Conservation (phyloP, 345 rosid genomes). For the Salix brachista region DNA sequence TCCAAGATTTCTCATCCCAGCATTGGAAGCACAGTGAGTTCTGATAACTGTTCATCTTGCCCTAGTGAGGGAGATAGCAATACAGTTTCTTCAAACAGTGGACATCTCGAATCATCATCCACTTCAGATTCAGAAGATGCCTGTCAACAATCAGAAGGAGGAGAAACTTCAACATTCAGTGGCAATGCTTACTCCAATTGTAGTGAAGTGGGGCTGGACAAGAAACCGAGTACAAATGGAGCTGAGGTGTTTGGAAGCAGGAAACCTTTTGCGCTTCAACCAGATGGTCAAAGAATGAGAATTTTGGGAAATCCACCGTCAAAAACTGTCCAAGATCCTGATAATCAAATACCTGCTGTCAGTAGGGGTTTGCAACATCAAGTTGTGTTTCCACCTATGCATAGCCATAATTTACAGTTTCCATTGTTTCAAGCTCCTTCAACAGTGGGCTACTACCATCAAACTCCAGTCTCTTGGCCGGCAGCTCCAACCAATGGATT, state of each 20-base stretch:
- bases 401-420: slow-evolving; percentile 51
- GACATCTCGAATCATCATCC: slow-evolving; percentile 67
- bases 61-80: slow-evolving; percentile 82
- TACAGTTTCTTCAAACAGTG: slow-evolving; percentile 59
- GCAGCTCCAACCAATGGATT: slow-evolving; percentile 59
- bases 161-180: slow-evolving; percentile 37
- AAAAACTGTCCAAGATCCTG: slow-evolving; percentile 33
- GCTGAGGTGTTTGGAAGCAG: slow-evolving; percentile 31
- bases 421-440: slow-evolving; percentile 64
- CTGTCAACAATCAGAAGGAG: slow-evolving; percentile 59
- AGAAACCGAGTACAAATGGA: slow-evolving; percentile 27
- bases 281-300: slow-evolving; percentile 30
- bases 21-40: slow-evolving; percentile 56
- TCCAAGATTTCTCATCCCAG: slow-evolving; percentile 39
- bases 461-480: slow-evolving; percentile 76
- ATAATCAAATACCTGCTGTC: slow-evolving; percentile 31
- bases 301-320: slow-evolving; percentile 30
- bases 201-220: slow-evolving; percentile 36
- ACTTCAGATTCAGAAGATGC: slow-evolving; percentile 83
- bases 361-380: slow-evolving; percentile 47
- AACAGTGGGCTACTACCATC: slow-evolving; percentile 72
- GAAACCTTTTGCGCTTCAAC: slow-evolving; percentile 27
- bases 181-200: slow-evolving; percentile 35
- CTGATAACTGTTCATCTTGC: slow-evolving; percentile 87
- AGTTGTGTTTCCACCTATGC: slow-evolving; percentile 43